These are phyloP conservation scores for Ambrosia artemisiifolia DNA, from an alignment of 129 eudicot species.

Conservation along the genomic window DNA sequence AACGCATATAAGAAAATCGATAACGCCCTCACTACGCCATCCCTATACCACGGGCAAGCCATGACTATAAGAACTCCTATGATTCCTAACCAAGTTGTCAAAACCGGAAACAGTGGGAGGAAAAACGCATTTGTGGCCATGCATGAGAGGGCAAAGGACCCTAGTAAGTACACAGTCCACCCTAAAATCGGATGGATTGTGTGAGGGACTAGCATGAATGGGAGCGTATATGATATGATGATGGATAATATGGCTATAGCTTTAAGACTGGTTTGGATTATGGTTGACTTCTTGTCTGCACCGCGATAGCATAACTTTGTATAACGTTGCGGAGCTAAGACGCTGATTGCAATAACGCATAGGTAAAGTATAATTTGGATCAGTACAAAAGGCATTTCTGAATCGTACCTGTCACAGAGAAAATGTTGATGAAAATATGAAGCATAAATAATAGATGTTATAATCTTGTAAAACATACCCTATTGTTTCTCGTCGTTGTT, in stretches of 20 bases:
- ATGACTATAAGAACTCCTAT: slow-evolving; percentile 62
- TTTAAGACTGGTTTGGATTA: slow-evolving; percentile 55
- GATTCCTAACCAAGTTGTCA: slow-evolving; percentile 56
- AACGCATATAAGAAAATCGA: slow-evolving; percentile 67
- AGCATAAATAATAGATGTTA: background rate
- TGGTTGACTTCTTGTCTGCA: slow-evolving; percentile 46
- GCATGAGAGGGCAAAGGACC: slow-evolving; percentile 52
- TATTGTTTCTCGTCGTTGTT: slow-evolving; percentile 66
- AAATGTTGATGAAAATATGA: no score
- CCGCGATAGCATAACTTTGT: slow-evolving; percentile 61
- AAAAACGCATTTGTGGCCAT: slow-evolving; percentile 47
- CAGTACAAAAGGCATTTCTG: slow-evolving; percentile 57
- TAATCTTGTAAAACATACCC: slow-evolving; percentile 42
- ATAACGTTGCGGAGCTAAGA: slow-evolving; percentile 50
- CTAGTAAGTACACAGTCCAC: slow-evolving; percentile 67
- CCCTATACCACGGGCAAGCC: slow-evolving; percentile 81
- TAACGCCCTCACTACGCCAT: slow-evolving; percentile 76
- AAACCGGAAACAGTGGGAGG: slow-evolving; percentile 56
- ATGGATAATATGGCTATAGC: slow-evolving; percentile 49
- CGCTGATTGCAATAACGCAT: slow-evolving; percentile 57
- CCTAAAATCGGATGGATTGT: slow-evolving; percentile 80
- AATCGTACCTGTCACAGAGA: slow-evolving; percentile 46
- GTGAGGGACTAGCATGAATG: slow-evolving; percentile 65
- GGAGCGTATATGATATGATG: slow-evolving; percentile 60
- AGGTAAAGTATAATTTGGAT: slow-evolving; percentile 67